phyloP scores from a whole-genome alignment of 2,329 filamentous ascomycete species.

The Aureobasidium vineae region DNA sequence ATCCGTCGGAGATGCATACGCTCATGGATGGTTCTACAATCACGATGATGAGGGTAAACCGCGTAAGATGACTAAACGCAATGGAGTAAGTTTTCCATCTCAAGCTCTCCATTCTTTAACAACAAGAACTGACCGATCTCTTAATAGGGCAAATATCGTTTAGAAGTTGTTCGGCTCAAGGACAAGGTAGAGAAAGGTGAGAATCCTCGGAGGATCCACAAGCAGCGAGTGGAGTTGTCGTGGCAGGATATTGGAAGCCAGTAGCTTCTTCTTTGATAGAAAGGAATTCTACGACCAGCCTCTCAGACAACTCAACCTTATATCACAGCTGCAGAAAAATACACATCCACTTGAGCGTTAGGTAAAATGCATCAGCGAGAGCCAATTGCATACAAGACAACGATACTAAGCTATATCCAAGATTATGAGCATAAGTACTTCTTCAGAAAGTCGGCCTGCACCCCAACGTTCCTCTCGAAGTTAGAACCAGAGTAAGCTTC shows the following conservation, averaged over 20 bases:
- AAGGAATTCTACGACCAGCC: no score
- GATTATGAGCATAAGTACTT: not conserved
- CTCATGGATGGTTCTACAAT: not conserved
- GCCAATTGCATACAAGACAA: not conserved
- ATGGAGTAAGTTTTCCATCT: not conserved
- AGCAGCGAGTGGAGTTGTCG: not conserved
- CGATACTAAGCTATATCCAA: not conserved
- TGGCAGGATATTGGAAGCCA: not conserved
- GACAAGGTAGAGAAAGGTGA: not conserved
- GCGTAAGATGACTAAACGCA: not conserved
- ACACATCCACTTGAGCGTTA: no score
- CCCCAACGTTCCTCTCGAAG: slow-evolving; percentile 36
- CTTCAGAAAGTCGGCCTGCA: not conserved
- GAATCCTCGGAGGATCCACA: not conserved
- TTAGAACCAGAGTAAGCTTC: slow-evolving; percentile 38
- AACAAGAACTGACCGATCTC: not conserved
- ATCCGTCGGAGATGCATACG: not conserved
- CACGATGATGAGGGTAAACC: not conserved
- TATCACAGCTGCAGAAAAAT: no score
- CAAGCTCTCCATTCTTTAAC: not conserved
- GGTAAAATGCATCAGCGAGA: not conserved
- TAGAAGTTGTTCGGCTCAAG: not conserved
- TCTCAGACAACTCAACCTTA: no score
- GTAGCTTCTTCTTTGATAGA: not conserved
- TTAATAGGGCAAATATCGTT: not conserved